A percentile compares a stretch with the other conserved stretches of the same genome.
These are phyloP conservation scores for Euphorbia schlechtendalii DNA, from an alignment of 441 rosid species.

Conservation along the genomic window DNA sequence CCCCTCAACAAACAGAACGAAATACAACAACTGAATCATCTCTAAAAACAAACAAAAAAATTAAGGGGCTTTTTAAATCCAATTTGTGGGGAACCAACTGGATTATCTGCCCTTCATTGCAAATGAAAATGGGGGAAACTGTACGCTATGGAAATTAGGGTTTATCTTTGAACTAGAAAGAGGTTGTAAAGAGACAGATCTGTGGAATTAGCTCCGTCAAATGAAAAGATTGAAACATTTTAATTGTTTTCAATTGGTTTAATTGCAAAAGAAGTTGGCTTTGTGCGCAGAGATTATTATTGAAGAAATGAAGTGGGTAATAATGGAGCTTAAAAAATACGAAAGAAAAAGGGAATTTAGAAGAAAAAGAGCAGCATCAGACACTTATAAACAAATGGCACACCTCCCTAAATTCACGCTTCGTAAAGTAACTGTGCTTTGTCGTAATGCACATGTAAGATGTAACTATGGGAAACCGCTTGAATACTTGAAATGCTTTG, in stretches of 20 bases:
- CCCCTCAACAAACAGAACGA: conserved; percentile 76
- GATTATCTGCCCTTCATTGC: conserved; percentile 4
- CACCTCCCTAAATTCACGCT: conserved; percentile 18
- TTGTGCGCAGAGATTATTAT: conserved; percentile 9
- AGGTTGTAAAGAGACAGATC: conserved; percentile 23
- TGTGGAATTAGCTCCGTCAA: conserved; percentile 17
- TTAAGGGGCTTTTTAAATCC: too few species aligned
- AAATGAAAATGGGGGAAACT: background rate
- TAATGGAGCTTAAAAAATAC: conserved; percentile 7
- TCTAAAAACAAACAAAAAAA: too few species aligned
- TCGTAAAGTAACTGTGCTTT: background rate
- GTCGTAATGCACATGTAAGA: too few species aligned
- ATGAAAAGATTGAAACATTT: conserved; percentile 20
- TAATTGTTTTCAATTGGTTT: background rate
- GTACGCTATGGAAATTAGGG: background rate
- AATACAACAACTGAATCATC: conserved; percentile 81
- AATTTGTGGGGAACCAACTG: background rate
- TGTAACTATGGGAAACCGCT: too few species aligned
- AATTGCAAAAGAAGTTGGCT: background rate
- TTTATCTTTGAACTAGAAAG: conserved; percentile 8
- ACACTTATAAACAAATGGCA: background rate
- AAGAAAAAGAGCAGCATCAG: background rate
- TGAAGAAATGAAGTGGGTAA: background rate
- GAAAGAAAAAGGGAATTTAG: background rate
- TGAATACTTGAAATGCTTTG: too few species aligned